phyloP scores from a whole-genome alignment of 148 eudicot species.

The Salicornia ramosissima region DNA sequence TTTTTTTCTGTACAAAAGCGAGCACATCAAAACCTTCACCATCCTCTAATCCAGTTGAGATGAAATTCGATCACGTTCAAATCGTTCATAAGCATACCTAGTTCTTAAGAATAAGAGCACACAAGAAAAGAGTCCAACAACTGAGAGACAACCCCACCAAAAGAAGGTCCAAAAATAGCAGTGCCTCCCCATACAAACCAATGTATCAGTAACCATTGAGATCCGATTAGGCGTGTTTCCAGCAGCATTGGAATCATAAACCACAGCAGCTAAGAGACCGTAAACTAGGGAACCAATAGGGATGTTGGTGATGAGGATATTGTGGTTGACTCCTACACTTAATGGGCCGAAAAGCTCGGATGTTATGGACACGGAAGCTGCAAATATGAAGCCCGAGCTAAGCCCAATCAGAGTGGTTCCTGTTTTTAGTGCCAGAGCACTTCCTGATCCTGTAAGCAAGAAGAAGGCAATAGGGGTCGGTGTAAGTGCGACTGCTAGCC shows the following conservation, averaged over 20 bases:
- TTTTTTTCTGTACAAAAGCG: conserved; percentile 6
- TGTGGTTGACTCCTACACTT: conserved; percentile 81
- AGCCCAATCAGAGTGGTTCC: conserved; percentile 71
- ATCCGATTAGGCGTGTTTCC: conserved; percentile 9
- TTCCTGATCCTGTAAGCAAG: conserved; percentile 51
- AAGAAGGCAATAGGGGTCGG: conserved; percentile 82
- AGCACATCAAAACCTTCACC: not conserved
- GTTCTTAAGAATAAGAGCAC: conserved; percentile 67
- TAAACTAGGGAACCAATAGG: conserved; percentile 76
- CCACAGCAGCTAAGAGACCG: conserved; percentile 66
- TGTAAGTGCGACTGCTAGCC: conserved; percentile 65
- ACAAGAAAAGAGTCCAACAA: conserved; percentile 57
- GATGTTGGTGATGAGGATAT: conserved; percentile 83
- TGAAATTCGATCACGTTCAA: conserved; percentile 49
- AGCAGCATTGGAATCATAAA: conserved; percentile 54
- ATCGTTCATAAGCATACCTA: conserved; percentile 55
- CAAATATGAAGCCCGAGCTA: conserved; percentile 86
- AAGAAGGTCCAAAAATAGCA: conserved; percentile 73
- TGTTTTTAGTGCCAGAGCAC: conserved; percentile 35
- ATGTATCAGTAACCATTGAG: conserved; percentile 26
- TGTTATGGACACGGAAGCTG: conserved; percentile 83
- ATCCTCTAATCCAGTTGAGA: conserved; percentile 23
- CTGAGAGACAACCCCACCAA: conserved; percentile 69
- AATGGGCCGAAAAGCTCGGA: conserved; percentile 83
- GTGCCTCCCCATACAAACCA: conserved; percentile 66